These are phyloP conservation scores for Metarhizium album DNA, from an alignment of 2,329 filamentous ascomycete genomes.

Conservation along the genomic window DNA sequence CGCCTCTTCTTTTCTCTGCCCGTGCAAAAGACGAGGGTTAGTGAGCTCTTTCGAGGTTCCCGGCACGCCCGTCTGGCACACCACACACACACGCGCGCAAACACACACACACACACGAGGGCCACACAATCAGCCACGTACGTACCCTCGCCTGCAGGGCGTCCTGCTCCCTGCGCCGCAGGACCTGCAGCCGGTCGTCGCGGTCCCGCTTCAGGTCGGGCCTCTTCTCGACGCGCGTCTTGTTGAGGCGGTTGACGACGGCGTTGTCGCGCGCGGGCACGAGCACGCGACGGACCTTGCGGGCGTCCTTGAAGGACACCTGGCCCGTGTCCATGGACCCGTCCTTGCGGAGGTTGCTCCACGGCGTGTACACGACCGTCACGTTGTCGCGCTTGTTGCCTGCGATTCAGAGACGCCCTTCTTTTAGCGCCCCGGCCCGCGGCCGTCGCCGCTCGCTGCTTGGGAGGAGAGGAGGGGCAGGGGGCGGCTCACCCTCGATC, in stretches of 20 bases:
- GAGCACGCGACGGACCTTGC: slow-evolving; percentile 73
- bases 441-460: no score
- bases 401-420: no score
- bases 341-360: slow-evolving; percentile 92
- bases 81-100: no score
- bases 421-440: no score
- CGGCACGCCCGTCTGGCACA: no score
- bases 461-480: no score
- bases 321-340: slow-evolving; percentile 93
- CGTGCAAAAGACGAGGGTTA: no score
- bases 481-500: slow-evolving; percentile 91
- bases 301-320: slow-evolving; percentile 85
- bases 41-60: no score
- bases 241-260: slow-evolving; percentile 95
- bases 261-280: slow-evolving; percentile 74
- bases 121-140: no score
- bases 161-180: slow-evolving; percentile 61
- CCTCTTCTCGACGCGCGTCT: slow-evolving; percentile 82
- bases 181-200: slow-evolving; percentile 61
- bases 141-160: slow-evolving; percentile 48
- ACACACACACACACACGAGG: no score
- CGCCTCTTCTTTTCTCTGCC: slow-evolving; percentile 66
- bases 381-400: slow-evolving; percentile 99
- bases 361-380: slow-evolving; percentile 93
- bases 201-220: slow-evolving; percentile 76